Evolutionary conservation across 2,329 filamentous ascomycete species (phyloP).

Genomic region (Hymenoscyphus fructigenus): DNA sequence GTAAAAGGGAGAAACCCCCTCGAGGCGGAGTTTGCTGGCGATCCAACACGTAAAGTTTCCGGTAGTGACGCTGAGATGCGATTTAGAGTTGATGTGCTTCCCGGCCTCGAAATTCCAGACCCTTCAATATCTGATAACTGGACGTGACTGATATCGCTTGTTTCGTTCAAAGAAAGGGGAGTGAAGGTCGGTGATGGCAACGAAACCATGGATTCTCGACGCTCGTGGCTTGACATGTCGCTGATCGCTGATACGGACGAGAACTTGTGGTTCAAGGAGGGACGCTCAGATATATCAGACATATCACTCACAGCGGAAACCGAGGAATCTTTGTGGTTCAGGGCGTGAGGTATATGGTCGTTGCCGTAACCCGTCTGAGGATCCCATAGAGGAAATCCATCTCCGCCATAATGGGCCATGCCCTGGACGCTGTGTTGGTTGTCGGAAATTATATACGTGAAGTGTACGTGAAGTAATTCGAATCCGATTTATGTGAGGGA

Average conservation of each 20-base stretch:
- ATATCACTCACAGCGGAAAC: slow-evolving; percentile 12
- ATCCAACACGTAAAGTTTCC: slow-evolving; percentile 24
- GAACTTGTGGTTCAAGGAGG: slow-evolving; percentile 20
- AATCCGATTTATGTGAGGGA: not conserved
- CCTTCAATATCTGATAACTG: slow-evolving; percentile 20
- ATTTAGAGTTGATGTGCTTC: slow-evolving; percentile 14
- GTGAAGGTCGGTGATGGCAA: slow-evolving; percentile 19
- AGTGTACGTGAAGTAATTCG: not conserved
- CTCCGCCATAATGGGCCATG: slow-evolving; percentile 28
- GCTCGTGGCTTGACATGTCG: slow-evolving; percentile 14
- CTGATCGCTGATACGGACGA: slow-evolving; percentile 25
- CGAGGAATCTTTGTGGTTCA: slow-evolving; percentile 11
- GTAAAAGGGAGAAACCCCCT: slow-evolving; percentile 26
- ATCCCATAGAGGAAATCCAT: slow-evolving; percentile 24
- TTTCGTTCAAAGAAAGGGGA: slow-evolving; percentile 22
- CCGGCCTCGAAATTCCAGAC: slow-evolving; percentile 15
- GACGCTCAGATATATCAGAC: slow-evolving; percentile 4
- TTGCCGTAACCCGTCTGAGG: slow-evolving; percentile 11
- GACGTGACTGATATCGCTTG: slow-evolving; percentile 31
- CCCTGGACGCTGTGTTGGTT: not conserved
- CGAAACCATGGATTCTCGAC: slow-evolving; percentile 26
- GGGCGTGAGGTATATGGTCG: slow-evolving; percentile 6
- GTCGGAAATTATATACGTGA: not conserved
- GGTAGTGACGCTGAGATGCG: slow-evolving; percentile 14
- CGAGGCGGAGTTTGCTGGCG: slow-evolving; percentile 22